Conservation (phyloP, 169 alveolate genomes). For the Theileria annulata region DNA sequence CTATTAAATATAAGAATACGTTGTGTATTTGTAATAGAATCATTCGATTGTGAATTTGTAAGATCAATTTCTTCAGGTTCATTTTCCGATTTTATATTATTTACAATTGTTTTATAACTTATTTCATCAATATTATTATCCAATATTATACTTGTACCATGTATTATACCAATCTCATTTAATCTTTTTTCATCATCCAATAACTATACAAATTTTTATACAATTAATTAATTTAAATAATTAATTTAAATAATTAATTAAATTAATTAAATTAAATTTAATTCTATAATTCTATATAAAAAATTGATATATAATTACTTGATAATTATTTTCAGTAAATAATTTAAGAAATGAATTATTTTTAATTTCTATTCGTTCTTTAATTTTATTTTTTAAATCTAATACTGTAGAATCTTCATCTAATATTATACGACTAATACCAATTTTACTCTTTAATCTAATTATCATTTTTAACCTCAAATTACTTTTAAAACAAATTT, state of each 20-base stretch:
- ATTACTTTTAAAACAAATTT: no score
- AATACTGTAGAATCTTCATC: slow-evolving; percentile 36
- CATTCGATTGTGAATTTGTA: background rate
- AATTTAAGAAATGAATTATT: slow-evolving; percentile 29
- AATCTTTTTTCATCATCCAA: slow-evolving; percentile 14
- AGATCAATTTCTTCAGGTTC: background rate
- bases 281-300: no score
- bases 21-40: background rate
- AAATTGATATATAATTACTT: background rate
- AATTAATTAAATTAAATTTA: background rate
- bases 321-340: background rate
- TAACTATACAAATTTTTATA: no score
- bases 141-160: slow-evolving; percentile 12
- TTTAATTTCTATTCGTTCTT: slow-evolving; percentile 33
- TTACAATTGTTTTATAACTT: background rate
- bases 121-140: background rate
- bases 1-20: background rate
- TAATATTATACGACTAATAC: slow-evolving; percentile 43
- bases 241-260: background rate
- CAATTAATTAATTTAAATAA: background rate
- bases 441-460: slow-evolving; percentile 38
- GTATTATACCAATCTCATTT: background rate
- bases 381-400: slow-evolving; percentile 41
- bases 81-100: background rate
- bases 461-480: slow-evolving; percentile 20